Base-by-base conservation (phyloP, 805 yeast species). In the Saccharomycopsis oosterbeekiorum region DNA sequence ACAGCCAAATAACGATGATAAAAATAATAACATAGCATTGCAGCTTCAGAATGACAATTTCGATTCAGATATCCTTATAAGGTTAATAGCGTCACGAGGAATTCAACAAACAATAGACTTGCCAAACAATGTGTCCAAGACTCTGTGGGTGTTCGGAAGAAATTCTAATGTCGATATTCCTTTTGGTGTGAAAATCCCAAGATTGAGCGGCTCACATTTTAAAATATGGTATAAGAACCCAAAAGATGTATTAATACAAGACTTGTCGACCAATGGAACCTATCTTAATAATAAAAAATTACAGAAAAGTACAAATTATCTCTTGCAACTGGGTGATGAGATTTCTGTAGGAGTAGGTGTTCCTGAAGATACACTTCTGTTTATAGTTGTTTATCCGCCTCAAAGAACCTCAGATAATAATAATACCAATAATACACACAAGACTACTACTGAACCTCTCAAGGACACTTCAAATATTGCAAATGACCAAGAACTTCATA, bases 251-350 rank as follows among this genome's bases (percentile, higher is more conserved):
- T 60, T 78, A 58, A 66, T 78, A 15, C 74, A 71, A 70, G 97
- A 92, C 71, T 73, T 78, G 1, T 88, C 96, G 1, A 93, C 98
- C 1, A 94, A 94, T 74, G 99, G 99, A 8, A 94, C 99, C 0
- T 87, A 83, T 77, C 74, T 93, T 56, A 94, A 93, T 74, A 85
- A 85, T 39, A 79, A 79, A 43, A 78, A 89, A 58, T 72, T 93
- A 19, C 89, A 85, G 26, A 88, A 86, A 69, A 88, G 88, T 21
- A 83, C 86, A 57, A 89, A 89, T 68, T 89, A 89, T 70, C 82
- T 93, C 60, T 73, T 94, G 43, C 84, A 85, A 54, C 97, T 90
- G 70, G 98, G 98, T 4, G 99, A 94, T 73, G 97, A 90, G 69
- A 86, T 94, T 43, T 81, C 92, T 0, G 88, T 94, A 0, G 99